Percentiles rank a stretch among this genome's conserved stretches.
These are phyloP conservation scores for Tephrocybe sp. DNA, from an alignment of 768 basidiomycete genomes.

Conservation along the genomic window DNA sequence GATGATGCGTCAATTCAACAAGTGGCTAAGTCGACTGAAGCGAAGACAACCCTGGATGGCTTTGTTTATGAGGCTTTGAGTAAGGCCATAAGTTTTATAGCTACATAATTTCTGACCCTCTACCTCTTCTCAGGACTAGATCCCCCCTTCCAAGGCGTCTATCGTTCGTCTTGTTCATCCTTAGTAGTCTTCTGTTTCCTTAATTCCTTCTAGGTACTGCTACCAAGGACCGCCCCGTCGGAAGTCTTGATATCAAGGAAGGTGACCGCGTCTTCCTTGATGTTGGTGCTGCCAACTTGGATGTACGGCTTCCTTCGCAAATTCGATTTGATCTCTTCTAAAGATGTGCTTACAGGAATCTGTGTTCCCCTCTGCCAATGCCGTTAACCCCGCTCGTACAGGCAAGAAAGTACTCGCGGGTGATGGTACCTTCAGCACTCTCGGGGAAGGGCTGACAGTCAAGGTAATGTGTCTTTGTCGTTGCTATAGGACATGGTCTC, in stretches of 20 bases:
- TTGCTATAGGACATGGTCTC: background rate
- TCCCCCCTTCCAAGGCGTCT: constrained; percentile 70
- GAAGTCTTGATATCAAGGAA: constrained; percentile 41
- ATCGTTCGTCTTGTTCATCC: constrained; percentile 41
- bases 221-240: constrained; percentile 43
- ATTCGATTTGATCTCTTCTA: background rate
- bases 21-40: constrained; percentile 29
- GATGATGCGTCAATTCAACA: constrained; percentile 37
- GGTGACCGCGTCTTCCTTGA: constrained; percentile 62
- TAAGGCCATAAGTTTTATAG: constrained; percentile 30
- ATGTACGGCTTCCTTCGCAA: constrained; percentile 43
- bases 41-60: constrained; percentile 44
- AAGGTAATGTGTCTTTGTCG: constrained; percentile 37
- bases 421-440: constrained; percentile 45
- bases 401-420: constrained; percentile 44
- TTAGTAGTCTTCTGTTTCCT: background rate
- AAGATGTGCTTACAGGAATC: constrained; percentile 35
- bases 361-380: constrained; percentile 49
- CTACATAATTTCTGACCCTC: constrained; percentile 6
- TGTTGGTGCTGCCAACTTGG: constrained; percentile 58
- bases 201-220: constrained; percentile 39
- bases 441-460: constrained; percentile 53
- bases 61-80: constrained; percentile 71
- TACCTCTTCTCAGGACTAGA: constrained; percentile 62
- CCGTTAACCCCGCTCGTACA: constrained; percentile 45